Evolutionary conservation across 2,329 filamentous ascomycete species (phyloP), one percentile per base, ranked within the genome.

Genomic region (Myriosclerotinia scirpicola): DNA sequence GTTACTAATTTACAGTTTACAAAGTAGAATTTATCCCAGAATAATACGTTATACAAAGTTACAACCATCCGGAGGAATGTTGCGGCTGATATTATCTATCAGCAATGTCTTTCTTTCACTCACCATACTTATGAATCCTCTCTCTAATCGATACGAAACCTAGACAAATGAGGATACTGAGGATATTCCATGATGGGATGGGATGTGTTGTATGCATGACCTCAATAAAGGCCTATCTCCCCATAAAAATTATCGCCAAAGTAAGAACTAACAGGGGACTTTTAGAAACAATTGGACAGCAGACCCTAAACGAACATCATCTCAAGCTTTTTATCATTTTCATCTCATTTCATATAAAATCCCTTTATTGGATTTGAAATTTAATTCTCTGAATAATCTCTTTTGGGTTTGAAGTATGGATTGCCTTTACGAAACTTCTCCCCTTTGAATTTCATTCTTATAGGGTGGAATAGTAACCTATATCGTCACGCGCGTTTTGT

Each of bases 211-310:
- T 48, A 64, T 48, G 36, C 36, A 26, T 65, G 53, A 65, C 30
- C 36, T 20, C 3, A 11, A 50, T 5, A 50, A 17, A 34, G 30
- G 1, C n/a, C 30, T 26, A 60, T 36, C 22, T 26, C 11, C 22
- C 54, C 15, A 59, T 56, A 40, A 20, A 46, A 38, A 38, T 64
- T 40, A 20, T 50, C 30, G n/a, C 63, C 44, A 20, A 44, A 60
- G 36, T 20, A 59, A 59, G 63, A 17, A 52, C 44, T 20, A 42
- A 46, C 30, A 64, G 22, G 54, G 38, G n/a, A 20, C 12, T n/a
- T 42, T 26, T 26, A 52, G 64, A 65, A 54, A 65, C 54, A 65
- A 65, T 65, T 65, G 63, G 54, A 52, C 63, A 65, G 36, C 63
- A 58, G 63, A 65, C 63, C 54, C 52, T 36, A 20, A 38, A 46